A percentile compares a stretch with the other conserved stretches of the same genome.
Evolutionary conservation across 768 basidiomycete genomes (phyloP).

Genomic region (Suillus sp.): DNA sequence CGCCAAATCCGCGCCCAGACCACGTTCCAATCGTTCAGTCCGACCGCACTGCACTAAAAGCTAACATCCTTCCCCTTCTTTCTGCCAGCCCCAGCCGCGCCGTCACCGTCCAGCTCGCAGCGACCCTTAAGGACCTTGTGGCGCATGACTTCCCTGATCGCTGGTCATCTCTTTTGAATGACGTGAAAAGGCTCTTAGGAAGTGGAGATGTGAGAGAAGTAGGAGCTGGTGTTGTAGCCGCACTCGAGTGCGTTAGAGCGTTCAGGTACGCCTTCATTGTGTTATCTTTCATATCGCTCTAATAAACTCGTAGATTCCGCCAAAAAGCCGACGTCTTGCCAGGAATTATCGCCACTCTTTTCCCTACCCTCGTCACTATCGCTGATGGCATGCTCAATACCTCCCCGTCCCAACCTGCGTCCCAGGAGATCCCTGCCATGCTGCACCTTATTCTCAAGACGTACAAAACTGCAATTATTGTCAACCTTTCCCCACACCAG

Average conservation of each 20-base stretch:
- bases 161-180: conserved; percentile 73
- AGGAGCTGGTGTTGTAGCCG: conserved; percentile 77
- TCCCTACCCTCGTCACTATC: conserved; percentile 77
- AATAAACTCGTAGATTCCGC: conserved; percentile 64
- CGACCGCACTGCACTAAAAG: conserved; percentile 75
- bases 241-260: conserved; percentile 76
- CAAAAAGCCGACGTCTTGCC: conserved; percentile 62
- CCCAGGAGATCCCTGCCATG: conserved; percentile 78
- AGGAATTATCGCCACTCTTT: conserved; percentile 58
- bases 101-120: conserved; percentile 77
- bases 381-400: conserved; percentile 68
- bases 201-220: conserved; percentile 72
- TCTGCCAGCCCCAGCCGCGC: conserved; percentile 63
- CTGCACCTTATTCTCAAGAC: conserved; percentile 86
- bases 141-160: conserved; percentile 75
- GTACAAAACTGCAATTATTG: conserved; percentile 81
- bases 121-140: conserved; percentile 71
- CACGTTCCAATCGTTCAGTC: conserved; percentile 60
- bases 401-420: conserved; percentile 50
- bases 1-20: conserved; percentile 51
- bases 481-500: conserved; percentile 72
- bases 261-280: conserved; percentile 29
- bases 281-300: not conserved
- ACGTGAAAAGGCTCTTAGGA: conserved; percentile 61
- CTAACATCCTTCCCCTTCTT: conserved; percentile 66